Base-by-base conservation (phyloP, 2,329 filamentous ascomycete species). In the Mollisiaceae sp. region DNA sequence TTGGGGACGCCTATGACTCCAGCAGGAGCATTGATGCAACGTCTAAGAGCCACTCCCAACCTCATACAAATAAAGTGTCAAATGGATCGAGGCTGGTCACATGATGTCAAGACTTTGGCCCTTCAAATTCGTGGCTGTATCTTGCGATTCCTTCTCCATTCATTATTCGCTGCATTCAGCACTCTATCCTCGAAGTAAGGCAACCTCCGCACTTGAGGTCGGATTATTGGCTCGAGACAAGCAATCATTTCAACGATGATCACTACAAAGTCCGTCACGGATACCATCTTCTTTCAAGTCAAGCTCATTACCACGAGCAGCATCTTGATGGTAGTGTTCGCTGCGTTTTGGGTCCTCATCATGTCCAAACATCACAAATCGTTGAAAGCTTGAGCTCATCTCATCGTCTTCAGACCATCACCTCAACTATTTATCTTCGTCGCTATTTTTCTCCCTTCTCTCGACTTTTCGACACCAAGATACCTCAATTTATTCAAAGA, bases 271-370 rank as follows among this genome's bases (percentile, higher is more conserved):
- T 35, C 50, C n/a, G 14, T 41, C 55, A 41, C 35, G 18, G 55
- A 57, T 14, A 11, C 43, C 1, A 20, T 66, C 2, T 2, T 63
- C 1, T 66, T 66, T 18, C 64, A 66, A 20, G 47, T 63, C 47
- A 63, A 52, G 20, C 50, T 66, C 14, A 57, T 61, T 6, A 60
- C 60, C 11, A 63, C 64, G 9, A 66, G 60, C 39, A 57, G 60
- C 36, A n/a, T 66, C 1, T 35, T 66, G 50, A 57, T 47, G 8
- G 18, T 63, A 41, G 36, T 59, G 22, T 66, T 66, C 24, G 38
- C 64, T 18, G 64, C 64, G 0, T 63, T 63, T 22, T 66, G 61
- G 20, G 50, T 58, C 18, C 64, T 66, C 20, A 55, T 54, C n/a
- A 52, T 66, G 4, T 59, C 60, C 32, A 66, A 63, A 27, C 59